Conservation (phyloP, 1,139 yeast species). For the Geotrichum restrictum region DNA sequence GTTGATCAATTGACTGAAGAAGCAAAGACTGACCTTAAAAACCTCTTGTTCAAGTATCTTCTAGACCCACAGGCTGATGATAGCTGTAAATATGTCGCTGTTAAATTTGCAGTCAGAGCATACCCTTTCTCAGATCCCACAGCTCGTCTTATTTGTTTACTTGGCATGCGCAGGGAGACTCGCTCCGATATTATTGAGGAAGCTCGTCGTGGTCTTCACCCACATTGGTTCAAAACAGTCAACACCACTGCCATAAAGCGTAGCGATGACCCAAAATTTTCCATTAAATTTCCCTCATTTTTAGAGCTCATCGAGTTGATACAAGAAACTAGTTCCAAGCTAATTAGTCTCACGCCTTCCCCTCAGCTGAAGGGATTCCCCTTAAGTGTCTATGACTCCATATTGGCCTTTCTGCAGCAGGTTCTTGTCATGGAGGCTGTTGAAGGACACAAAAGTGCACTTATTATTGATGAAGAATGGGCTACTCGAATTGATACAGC, state of each 20-base stretch:
- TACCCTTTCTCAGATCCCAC: constrained; percentile 67
- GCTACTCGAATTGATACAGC: constrained; percentile 66
- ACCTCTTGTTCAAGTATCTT: constrained; percentile 44
- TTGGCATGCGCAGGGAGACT: constrained; percentile 56
- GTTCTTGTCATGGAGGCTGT: constrained; percentile 64
- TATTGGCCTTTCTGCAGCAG: constrained; percentile 40
- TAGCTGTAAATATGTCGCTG: constrained; percentile 56
- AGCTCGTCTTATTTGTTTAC: constrained; percentile 63
- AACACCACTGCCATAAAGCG: constrained; percentile 25
- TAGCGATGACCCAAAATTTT: constrained; percentile 12
- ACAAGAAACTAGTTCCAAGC: constrained; percentile 4
- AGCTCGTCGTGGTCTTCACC: constrained; percentile 76
- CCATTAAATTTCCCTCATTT: constrained; percentile 35
- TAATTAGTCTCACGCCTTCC: constrained; percentile 13
- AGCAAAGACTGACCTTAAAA: constrained; percentile 47
- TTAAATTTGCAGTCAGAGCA: constrained; percentile 62
- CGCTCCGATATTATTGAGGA: constrained; percentile 76
- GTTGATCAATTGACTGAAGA: constrained; percentile 43
- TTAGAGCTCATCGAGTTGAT: constrained; percentile 25
- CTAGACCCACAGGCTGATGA: constrained; percentile 30
- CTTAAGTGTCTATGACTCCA: constrained; percentile 35
- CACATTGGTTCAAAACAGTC: constrained; percentile 55
- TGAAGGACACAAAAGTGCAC: constrained; percentile 49
- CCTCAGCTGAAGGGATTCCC: constrained; percentile 26
- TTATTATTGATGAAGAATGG: constrained; percentile 76